A percentile compares a stretch with the other conserved stretches of the same genome.
Conservation (phyloP, 306 rosid species). For the Rubus parviflorus region DNA sequence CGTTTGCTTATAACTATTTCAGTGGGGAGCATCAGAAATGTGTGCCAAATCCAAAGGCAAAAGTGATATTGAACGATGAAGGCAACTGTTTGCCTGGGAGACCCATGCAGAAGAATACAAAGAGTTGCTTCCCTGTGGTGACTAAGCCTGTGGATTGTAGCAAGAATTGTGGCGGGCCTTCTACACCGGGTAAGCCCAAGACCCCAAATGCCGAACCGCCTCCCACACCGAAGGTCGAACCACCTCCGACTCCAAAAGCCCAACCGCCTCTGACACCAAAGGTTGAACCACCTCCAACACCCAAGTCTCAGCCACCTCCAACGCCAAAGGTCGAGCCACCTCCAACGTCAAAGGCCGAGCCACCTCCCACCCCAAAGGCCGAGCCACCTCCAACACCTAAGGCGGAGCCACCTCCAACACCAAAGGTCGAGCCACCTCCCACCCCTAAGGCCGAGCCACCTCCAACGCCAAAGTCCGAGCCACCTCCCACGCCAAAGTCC, state of each 20-base stretch:
- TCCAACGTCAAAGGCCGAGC: background rate
- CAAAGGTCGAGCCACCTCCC: background rate
- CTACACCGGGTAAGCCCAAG: background rate
- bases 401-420: background rate
- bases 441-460: background rate
- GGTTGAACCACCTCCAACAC: background rate
- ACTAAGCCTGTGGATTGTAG: conserved; percentile 56
- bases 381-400: background rate
- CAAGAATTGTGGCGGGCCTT: conserved; percentile 38
- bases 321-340: background rate
- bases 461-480: background rate
- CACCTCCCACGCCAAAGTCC: background rate
- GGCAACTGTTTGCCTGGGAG: conserved; percentile 52
- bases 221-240: background rate
- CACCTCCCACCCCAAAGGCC: background rate
- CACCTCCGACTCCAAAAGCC: background rate
- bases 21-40: conserved; percentile 49
- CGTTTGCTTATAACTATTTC: conserved; percentile 58
- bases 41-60: background rate
- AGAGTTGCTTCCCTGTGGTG: conserved; percentile 39
- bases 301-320: background rate
- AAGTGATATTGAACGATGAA: conserved; percentile 27
- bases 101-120: conserved; percentile 46
- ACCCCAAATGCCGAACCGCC: background rate
- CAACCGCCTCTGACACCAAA: too few relatives aligned